Evolutionary conservation across 1,139 yeast genomes (phyloP), one percentile per base, ranked within the genome.

Genomic region (Kurtzmaniella quercitrusa): DNA sequence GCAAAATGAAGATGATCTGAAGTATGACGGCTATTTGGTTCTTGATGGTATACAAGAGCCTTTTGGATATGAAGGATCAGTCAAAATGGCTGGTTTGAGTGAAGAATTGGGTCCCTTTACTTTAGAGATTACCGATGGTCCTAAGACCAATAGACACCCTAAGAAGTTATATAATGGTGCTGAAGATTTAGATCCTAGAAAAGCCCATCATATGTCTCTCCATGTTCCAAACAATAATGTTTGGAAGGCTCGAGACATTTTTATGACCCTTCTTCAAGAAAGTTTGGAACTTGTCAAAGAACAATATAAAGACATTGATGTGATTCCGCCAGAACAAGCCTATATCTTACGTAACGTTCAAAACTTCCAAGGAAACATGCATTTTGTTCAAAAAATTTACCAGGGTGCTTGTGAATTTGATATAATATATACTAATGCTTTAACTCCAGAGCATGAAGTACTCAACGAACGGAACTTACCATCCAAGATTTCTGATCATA

Each of bases 231-330:
- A 76, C 53, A 88, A 78, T 36, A 74, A 81, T 47, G 72, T 79
- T 5, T 91, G 97, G 97, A 74, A 74, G 55, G 95, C 95, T 2
- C 76, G 76, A 47, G 96, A 88, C 44, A 75, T 91, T 5, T 86
- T 84, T 56, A 66, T 80, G 55, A 78, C 89, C 0, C 52, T 89
- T 48, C 55, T 88, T 35, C 84, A 83, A 53, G 94, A 88, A 3
- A 65, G 89, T 14, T 63, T 73, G 43, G 65, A 67, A n/a, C 56
- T 84, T 26, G 55, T 74, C 16, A 69, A 70, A 22, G 19, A 11
- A 5, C 55, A 54, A 6, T 61, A 66, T 41, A 69, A 66, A 2
- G 51, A 60, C 1, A 60, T 52, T 33, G 54, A 55, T 1, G 45
- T 54, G 1, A 46, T 74, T 15, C 78, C 82, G 0, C 72, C 83